Evolutionary conservation across 2,329 filamentous ascomycete species (phyloP).

Genomic region (Bipolaris bicolor): DNA sequence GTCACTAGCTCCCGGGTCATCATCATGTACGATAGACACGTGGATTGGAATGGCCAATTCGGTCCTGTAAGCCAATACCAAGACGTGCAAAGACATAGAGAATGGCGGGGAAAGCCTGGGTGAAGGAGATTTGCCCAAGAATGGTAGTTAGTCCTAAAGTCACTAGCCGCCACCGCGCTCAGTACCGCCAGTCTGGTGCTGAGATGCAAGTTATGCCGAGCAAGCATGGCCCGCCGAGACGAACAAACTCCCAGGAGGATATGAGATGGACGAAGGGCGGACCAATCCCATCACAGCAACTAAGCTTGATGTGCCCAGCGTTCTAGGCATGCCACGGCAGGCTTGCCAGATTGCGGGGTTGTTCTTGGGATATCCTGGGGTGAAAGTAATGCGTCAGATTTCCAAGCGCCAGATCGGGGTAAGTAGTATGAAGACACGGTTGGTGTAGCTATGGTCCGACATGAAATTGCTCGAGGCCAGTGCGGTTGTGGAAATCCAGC

Average conservation of each 20-base stretch:
- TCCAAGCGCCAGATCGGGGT: not conserved
- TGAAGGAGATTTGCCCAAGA: not conserved
- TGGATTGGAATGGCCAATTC: not conserved
- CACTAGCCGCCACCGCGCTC: not conserved
- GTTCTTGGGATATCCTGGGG: slow-evolving; percentile 11
- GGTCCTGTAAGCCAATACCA: slow-evolving; percentile 2
- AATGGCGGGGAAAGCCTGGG: not conserved
- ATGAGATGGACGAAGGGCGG: not conserved
- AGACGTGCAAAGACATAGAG: not conserved
- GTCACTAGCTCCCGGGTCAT: not conserved
- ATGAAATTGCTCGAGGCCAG: not conserved
- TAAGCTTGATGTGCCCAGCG: slow-evolving; percentile 4
- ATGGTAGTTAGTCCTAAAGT: not conserved
- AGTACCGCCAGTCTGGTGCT: not conserved
- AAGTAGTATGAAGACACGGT: not conserved
- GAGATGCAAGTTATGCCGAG: slow-evolving; percentile 7
- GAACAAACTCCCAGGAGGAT: not conserved
- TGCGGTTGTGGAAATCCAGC: not conserved
- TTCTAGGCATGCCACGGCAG: slow-evolving; percentile 5
- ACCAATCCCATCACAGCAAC: slow-evolving; percentile 9
- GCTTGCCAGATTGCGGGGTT: slow-evolving; percentile 27
- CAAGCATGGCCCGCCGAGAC: not conserved
- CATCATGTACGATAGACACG: not conserved
- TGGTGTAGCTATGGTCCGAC: not conserved
- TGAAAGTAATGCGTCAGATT: slow-evolving; percentile 3